These are phyloP conservation scores for Cercophora sp. DNA, from an alignment of 495 filamentous ascomycete genomes.

Conservation along the genomic window DNA sequence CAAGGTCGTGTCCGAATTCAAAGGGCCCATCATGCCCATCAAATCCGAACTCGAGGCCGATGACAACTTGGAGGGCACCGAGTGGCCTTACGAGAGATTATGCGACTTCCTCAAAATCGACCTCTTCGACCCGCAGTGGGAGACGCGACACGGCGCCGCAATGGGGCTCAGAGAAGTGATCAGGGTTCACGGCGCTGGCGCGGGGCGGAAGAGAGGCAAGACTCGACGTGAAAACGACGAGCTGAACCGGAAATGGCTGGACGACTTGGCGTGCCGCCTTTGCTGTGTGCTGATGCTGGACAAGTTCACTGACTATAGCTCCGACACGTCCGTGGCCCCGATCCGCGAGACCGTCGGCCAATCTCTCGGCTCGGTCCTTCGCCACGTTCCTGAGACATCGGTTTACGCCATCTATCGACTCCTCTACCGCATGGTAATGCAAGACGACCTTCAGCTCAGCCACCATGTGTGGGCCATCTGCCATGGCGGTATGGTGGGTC, in stretches of 20 bases:
- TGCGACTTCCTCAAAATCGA: conserved; percentile 92
- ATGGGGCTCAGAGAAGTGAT: conserved; percentile 92
- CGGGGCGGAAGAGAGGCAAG: conserved; percentile 73
- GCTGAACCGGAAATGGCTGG: conserved; percentile 79
- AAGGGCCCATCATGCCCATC: conserved; percentile 62
- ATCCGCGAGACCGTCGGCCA: conserved; percentile 97
- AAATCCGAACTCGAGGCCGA: conserved; percentile 65
- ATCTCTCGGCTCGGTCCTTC: conserved; percentile 81
- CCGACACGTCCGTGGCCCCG: conserved; percentile 92
- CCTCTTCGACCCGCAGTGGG: conserved; percentile 91
- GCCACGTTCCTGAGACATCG: conserved; percentile 67
- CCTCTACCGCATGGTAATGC: conserved; percentile 86
- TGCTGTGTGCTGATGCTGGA: conserved; percentile 96
- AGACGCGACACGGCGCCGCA: conserved; percentile 93
- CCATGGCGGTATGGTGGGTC: conserved; percentile 95
- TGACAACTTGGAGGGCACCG: conserved; percentile 69
- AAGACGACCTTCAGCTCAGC: conserved; percentile 67
- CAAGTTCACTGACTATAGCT: conserved; percentile 95
- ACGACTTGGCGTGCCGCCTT: conserved; percentile 87
- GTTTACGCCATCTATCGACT: conserved; percentile 78
- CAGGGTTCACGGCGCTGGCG: conserved; percentile 84
- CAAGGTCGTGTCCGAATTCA: conserved; percentile 94
- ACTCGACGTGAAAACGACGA: conserved; percentile 67
- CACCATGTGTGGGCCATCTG: conserved; percentile 86
- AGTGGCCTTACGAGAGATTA: conserved; percentile 91